phyloP scores from a whole-genome alignment of 352 stramenopile species.

The Phytophthora pisi region DNA sequence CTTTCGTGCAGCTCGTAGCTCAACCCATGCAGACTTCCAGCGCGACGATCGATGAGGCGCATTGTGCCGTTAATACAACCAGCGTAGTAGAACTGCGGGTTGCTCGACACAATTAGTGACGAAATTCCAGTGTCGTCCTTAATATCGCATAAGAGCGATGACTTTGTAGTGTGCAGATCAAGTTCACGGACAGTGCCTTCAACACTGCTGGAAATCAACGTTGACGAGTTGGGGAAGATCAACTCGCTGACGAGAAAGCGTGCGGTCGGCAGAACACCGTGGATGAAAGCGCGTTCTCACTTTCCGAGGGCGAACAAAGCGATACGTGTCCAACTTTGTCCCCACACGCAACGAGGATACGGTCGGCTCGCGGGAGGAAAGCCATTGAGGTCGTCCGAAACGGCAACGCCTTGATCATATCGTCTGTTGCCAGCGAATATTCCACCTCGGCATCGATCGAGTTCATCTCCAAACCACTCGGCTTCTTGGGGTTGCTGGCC shows the following conservation, averaged over 20 bases:
- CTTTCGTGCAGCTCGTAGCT: conserved; percentile 58
- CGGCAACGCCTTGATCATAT: conserved; percentile 62
- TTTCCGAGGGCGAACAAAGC: conserved; percentile 18
- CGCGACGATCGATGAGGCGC: conserved; percentile 51
- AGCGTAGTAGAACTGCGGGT: conserved; percentile 41
- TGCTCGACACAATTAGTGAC: conserved; percentile 39
- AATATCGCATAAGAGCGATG: conserved; percentile 48
- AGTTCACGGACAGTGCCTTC: conserved; percentile 67
- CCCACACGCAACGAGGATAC: conserved; percentile 59
- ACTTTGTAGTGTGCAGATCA: conserved; percentile 47
- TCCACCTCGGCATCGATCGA: conserved; percentile 24
- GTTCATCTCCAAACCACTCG: conserved; percentile 29
- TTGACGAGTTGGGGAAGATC: conserved; percentile 56
- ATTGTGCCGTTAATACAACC: conserved; percentile 61
- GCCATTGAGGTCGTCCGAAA: conserved; percentile 64
- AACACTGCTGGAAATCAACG: conserved; percentile 66
- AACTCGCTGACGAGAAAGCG: conserved; percentile 53
- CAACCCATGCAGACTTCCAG: conserved; percentile 13
- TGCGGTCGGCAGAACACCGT: conserved; percentile 57
- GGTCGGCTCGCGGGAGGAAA: conserved; percentile 66
- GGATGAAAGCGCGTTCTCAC: not conserved
- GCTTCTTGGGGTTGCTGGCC: conserved; percentile 1
- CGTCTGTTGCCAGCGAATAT: conserved; percentile 46
- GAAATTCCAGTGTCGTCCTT: conserved; percentile 47
- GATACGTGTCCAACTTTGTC: conserved; percentile 73